phyloP scores from a whole-genome alignment of 306 rosid genomes.

The Neltuma alba region DNA sequence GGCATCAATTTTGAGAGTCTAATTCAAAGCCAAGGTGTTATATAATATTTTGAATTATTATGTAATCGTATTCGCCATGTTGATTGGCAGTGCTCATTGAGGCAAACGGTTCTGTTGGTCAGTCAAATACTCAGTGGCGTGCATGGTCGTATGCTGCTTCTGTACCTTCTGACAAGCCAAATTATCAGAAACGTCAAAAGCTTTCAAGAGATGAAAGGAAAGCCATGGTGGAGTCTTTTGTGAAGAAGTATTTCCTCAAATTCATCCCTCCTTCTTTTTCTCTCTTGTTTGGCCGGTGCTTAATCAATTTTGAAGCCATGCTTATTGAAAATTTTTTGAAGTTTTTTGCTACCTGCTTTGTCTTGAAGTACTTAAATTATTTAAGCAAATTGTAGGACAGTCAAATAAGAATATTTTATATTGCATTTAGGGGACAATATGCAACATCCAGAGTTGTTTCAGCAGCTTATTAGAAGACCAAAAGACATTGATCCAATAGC shows the following conservation, averaged over 20 bases:
- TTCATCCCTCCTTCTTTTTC: slow-evolving; percentile 4
- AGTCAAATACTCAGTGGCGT: slow-evolving; percentile 40
- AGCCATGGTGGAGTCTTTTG: slow-evolving; percentile 63
- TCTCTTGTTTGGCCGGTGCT: background rate
- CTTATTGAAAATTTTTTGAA: slow-evolving; percentile 3
- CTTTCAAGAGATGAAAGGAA: slow-evolving; percentile 50
- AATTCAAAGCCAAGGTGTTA: background rate
- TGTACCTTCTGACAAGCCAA: slow-evolving; percentile 43
- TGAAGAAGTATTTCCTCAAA: slow-evolving; percentile 51
- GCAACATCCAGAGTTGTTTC: background rate
- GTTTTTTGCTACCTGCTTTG: slow-evolving; percentile 15
- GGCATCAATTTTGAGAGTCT: slow-evolving; percentile 21
- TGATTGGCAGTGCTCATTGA: slow-evolving; percentile 38
- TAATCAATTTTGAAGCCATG: background rate
- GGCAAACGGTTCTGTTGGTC: slow-evolving; percentile 31
- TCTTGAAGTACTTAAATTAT: background rate
- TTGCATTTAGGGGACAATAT: background rate
- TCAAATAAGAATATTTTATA: background rate
- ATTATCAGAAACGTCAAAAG: slow-evolving; percentile 35
- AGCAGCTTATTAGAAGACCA: background rate
- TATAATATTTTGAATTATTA: slow-evolving; percentile 20
- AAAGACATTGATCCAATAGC: background rate
- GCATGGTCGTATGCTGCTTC: slow-evolving; percentile 51
- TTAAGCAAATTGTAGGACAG: background rate
- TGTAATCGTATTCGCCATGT: slow-evolving; percentile 18